Conservation (phyloP, 148 eudicot genomes). For the Camellia lanceoleosa region DNA sequence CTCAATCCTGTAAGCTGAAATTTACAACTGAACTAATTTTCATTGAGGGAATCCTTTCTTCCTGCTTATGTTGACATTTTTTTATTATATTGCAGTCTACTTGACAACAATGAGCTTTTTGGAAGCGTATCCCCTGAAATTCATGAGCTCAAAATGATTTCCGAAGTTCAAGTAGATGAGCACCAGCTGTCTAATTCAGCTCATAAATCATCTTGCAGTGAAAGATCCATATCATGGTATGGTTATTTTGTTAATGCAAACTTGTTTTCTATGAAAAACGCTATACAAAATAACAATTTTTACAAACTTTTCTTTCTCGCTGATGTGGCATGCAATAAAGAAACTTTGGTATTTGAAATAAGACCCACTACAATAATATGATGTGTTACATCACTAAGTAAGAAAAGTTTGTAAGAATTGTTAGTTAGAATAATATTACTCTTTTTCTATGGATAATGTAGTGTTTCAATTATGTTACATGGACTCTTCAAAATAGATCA, state of each 20-base stretch:
- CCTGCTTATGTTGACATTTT: not conserved
- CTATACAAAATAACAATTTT: too few species aligned
- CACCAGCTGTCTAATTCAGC: constrained; percentile 7
- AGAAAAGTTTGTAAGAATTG: too few species aligned
- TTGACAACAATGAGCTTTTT: constrained; percentile 54
- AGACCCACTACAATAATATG: too few species aligned
- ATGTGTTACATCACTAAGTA: too few species aligned
- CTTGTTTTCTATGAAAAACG: not conserved
- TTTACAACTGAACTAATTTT: not conserved
- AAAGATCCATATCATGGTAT: constrained; percentile 20
- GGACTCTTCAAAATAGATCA: too few species aligned
- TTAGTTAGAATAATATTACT: too few species aligned
- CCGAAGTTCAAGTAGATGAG: constrained; percentile 36
- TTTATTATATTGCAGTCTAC: constrained; percentile 39
- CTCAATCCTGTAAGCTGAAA: constrained; percentile 47
- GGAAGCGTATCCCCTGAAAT: constrained; percentile 35
- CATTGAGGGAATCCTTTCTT: not conserved
- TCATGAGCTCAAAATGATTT: constrained; percentile 31
- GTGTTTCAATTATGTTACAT: too few species aligned
- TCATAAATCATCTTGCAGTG: constrained; percentile 11
- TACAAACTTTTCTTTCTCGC: too few species aligned
- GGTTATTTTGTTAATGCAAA: not conserved
- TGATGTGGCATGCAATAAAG: too few species aligned
- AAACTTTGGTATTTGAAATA: too few species aligned
- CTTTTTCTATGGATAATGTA: not conserved